Evolutionary conservation across 331 rosid species (phyloP).

Genomic region (Cydonia oblonga): DNA sequence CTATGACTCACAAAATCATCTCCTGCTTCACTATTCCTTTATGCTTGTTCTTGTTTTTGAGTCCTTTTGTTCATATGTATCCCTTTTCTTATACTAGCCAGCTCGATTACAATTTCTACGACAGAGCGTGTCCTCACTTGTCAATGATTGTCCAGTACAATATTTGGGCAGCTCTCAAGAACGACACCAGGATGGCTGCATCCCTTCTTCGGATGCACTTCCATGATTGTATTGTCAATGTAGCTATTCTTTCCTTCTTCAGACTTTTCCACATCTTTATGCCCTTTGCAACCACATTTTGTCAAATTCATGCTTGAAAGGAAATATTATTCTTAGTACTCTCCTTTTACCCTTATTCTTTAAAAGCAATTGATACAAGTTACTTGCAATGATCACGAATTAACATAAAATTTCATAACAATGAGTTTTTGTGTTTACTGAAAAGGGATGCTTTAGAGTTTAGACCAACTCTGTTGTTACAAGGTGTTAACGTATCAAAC

Average conservation of each 20-base stretch:
- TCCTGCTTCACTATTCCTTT: constrained; percentile 13
- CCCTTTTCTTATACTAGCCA: constrained; percentile 10
- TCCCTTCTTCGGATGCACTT: constrained; percentile 72
- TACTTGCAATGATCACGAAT: neutral
- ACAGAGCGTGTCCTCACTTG: constrained; percentile 42
- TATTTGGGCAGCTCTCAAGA: constrained; percentile 35
- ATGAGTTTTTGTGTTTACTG: too few species aligned
- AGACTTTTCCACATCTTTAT: neutral
- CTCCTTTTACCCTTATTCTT: too few species aligned
- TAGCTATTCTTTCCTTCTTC: constrained; percentile 8
- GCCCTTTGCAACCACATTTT: neutral
- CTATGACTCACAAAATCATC: constrained; percentile 21
- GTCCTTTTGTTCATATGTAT: constrained; percentile 20
- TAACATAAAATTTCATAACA: neutral
- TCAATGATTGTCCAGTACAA: constrained; percentile 26
- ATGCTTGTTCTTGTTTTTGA: constrained; percentile 2
- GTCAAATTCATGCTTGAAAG: too few species aligned
- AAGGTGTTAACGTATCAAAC: neutral
- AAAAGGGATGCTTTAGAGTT: neutral
- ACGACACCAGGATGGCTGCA: constrained; percentile 57
- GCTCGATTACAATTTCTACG: constrained; percentile 39
- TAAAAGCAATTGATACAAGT: neutral
- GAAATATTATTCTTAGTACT: too few species aligned
- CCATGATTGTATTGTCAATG: constrained; percentile 66
- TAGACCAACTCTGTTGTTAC: neutral